Evolutionary conservation across 78 protist genomes (phyloP).

Genomic region (Bigelowiella natans): DNA sequence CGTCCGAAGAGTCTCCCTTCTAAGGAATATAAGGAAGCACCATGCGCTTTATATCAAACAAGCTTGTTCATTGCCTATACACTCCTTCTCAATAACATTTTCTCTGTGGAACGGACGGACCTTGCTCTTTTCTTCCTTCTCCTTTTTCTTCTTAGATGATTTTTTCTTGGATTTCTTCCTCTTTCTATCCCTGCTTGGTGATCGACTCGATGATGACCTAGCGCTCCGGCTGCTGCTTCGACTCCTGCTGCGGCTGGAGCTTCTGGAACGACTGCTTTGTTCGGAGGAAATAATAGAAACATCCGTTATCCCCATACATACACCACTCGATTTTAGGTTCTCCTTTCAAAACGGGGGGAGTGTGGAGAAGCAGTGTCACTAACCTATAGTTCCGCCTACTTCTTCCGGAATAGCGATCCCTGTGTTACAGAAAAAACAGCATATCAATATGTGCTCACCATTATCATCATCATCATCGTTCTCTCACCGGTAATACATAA

Average conservation of each 20-base stretch:
- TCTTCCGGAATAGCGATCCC: not conserved
- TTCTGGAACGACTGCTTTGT: not conserved
- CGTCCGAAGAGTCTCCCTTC: not conserved
- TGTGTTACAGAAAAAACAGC: too few species aligned
- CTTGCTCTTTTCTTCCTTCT: too few species aligned
- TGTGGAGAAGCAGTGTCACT: not conserved
- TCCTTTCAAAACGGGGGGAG: not conserved
- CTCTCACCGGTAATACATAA: too few species aligned
- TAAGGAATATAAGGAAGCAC: not conserved
- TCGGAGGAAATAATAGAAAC: not conserved
- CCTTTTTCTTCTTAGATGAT: not conserved
- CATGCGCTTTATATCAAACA: too few species aligned
- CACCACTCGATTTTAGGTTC: not conserved
- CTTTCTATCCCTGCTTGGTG: not conserved
- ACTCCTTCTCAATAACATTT: not conserved
- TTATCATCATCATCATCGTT: too few species aligned
- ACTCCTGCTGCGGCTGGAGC: not conserved
- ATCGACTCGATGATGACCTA: not conserved
- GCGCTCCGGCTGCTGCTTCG: not conserved
- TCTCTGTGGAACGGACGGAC: not conserved
- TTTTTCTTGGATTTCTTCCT: not conserved
- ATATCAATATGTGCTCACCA: too few species aligned
- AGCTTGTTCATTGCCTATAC: too few species aligned
- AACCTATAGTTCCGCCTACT: not conserved
- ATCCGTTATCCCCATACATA: not conserved